Conservation (phyloP, 306 rosid species). For the Pueraria montana region DNA sequence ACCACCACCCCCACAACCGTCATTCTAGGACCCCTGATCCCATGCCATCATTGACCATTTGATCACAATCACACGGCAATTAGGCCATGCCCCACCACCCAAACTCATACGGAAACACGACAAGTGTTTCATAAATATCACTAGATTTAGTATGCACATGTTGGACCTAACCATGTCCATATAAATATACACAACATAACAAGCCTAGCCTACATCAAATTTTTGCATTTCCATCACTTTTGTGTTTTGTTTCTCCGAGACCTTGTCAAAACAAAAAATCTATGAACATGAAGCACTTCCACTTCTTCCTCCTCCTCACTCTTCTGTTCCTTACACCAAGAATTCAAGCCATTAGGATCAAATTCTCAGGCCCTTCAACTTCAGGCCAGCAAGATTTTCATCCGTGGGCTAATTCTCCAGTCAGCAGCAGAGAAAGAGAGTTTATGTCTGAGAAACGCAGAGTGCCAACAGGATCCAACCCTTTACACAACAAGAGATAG, state of each 20-base stretch:
- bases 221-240: conserved; percentile 39
- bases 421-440: conserved; percentile 41
- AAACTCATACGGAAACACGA: conserved; percentile 22
- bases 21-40: conserved; percentile 60
- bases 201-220: conserved; percentile 35
- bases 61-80: conserved; percentile 55
- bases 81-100: conserved; percentile 37
- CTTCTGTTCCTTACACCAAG: conserved; percentile 62
- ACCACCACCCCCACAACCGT: conserved; percentile 71
- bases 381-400: conserved; percentile 53
- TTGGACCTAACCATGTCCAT: conserved; percentile 49
- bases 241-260: conserved; percentile 14
- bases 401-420: conserved; percentile 53
- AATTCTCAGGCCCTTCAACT: conserved; percentile 58
- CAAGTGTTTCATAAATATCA: conserved; percentile 49
- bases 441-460: conserved; percentile 71
- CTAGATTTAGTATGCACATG: conserved; percentile 51
- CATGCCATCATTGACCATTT: conserved; percentile 42
- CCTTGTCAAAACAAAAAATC: neutral
- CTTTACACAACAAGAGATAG: conserved; percentile 92
- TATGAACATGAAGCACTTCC: conserved; percentile 61
- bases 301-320: conserved; percentile 45
- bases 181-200: conserved; percentile 49
- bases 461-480: conserved; percentile 97
- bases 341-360: conserved; percentile 49